Evolutionary conservation across 805 yeast species (phyloP), one percentile per base, ranked within the genome.

Genomic region (Yarrowia sp.): DNA sequence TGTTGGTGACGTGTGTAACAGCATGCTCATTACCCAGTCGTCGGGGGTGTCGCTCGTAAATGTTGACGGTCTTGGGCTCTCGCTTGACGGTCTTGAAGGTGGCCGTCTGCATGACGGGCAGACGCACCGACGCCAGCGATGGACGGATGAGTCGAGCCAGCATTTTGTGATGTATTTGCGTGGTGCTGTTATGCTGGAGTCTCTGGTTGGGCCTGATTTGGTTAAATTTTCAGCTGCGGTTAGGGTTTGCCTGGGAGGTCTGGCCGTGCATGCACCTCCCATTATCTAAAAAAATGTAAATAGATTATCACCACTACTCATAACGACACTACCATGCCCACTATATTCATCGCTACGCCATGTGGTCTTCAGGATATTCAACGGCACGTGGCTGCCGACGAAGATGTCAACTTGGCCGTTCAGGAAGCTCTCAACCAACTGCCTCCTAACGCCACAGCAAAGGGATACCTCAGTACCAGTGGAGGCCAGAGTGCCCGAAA

Each of bases 1-100:
- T 83, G 65, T 80, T 74, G 65, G 81, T 81, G 66, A 85, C 75
- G 67, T 78, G 80, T 14, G 79, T 71, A 73, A 84, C 69, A 4
- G 81, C 73, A 13, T 70, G 67, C 48, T 77, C 77, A 38, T 66
- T 65, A 3, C 74, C 74, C 18, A 76, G 66, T 43, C 69, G 70
- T 53, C 76, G 68, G 15, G 76, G 75, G 28, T 75, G 71, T 38
- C 74, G 72, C 66, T 69, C 67, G 69, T 74, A 76, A 32, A 76
- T 77, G 31, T 73, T 70, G 39, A 76, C 70, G 38, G 42, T 33
- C 43, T 42, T 43, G 32, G 51, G 51, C 45, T 44, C 42, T 6
- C 50, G 51, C 33, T 17, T 43, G 35, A 33, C 10, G 64, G 35
- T 43, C 14, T 9, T 43, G 35, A 58, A 58, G 36, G 61, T 31